These are phyloP conservation scores for Aspergillus kassunensis DNA, from an alignment of 495 filamentous ascomycete genomes.

Conservation along the genomic window DNA sequence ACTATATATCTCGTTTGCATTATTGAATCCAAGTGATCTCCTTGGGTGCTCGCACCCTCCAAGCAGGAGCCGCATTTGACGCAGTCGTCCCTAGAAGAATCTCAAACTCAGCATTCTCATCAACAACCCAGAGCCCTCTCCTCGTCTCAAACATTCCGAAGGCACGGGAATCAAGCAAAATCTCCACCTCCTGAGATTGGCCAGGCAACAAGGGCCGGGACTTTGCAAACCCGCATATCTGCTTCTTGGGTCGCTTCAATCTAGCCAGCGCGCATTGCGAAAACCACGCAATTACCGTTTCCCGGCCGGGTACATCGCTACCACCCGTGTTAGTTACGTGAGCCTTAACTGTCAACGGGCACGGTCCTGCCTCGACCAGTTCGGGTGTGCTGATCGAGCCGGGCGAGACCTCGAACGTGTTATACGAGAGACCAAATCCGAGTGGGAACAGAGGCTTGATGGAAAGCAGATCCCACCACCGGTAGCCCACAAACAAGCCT, in stretches of 20 bases:
- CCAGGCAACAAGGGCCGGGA: neutral
- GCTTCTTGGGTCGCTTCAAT: neutral
- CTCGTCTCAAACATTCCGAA: neutral
- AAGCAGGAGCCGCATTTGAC: neutral
- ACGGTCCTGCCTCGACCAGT: neutral
- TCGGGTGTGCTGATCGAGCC: neutral
- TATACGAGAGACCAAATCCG: constrained; percentile 75
- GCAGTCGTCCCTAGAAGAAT: neutral
- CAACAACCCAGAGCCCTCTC: neutral
- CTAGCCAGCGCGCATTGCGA: neutral
- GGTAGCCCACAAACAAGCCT: constrained; percentile 81
- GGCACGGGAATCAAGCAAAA: neutral
- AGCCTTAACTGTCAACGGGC: neutral
- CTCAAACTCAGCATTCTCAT: neutral
- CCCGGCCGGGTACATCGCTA: neutral
- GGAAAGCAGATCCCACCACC: constrained; percentile 42
- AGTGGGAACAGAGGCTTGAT: constrained; percentile 56
- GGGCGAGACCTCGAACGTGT: neutral
- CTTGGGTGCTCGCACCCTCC: neutral
- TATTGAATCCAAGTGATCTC: neutral
- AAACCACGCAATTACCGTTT: neutral
- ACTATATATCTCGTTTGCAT: no score
- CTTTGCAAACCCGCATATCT: neutral
- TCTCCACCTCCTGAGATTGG: neutral
- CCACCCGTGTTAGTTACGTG: neutral